These are phyloP conservation scores for Skeletonema marinoi DNA, from an alignment of 108 stramenopile species.

Conservation along the genomic window DNA sequence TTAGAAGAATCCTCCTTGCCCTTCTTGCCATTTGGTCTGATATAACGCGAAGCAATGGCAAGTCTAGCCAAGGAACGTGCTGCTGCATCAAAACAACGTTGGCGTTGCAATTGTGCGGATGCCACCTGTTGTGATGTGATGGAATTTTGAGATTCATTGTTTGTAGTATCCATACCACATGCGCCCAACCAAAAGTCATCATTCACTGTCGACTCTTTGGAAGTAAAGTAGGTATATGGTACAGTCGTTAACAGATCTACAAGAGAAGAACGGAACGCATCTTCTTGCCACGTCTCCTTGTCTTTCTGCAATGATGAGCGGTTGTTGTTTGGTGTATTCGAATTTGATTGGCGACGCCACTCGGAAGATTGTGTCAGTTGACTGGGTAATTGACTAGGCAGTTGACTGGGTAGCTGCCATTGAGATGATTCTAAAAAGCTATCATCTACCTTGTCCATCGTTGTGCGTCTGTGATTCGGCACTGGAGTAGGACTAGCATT, in stretches of 20 bases:
- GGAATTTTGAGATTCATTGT: constrained; percentile 16
- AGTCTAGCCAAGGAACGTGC: constrained; percentile 40
- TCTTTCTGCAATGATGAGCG: neutral
- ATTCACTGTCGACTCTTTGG: neutral
- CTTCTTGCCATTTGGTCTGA: neutral
- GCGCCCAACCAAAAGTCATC: neutral
- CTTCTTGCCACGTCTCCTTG: constrained; percentile 34
- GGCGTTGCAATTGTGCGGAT: constrained; percentile 25
- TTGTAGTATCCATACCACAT: neutral
- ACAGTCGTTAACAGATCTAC: constrained; percentile 27
- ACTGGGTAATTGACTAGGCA: neutral
- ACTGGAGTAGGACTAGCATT: constrained; percentile 2
- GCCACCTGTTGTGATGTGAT: constrained; percentile 28
- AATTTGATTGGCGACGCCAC: constrained; percentile 9
- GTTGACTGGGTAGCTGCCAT: neutral
- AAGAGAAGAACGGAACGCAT: constrained; percentile 37
- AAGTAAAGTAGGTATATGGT: constrained; percentile 10
- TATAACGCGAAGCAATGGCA: constrained; percentile 33
- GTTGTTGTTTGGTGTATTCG: constrained; percentile 15
- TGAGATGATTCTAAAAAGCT: constrained; percentile 8
- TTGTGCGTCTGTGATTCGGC: neutral
- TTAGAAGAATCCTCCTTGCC: neutral
- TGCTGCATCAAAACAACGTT: constrained; percentile 40
- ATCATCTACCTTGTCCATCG: neutral
- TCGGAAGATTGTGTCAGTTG: neutral